phyloP scores from a whole-genome alignment of 192 early-diverging fungal species.

The Mortierella hygrophila region DNA sequence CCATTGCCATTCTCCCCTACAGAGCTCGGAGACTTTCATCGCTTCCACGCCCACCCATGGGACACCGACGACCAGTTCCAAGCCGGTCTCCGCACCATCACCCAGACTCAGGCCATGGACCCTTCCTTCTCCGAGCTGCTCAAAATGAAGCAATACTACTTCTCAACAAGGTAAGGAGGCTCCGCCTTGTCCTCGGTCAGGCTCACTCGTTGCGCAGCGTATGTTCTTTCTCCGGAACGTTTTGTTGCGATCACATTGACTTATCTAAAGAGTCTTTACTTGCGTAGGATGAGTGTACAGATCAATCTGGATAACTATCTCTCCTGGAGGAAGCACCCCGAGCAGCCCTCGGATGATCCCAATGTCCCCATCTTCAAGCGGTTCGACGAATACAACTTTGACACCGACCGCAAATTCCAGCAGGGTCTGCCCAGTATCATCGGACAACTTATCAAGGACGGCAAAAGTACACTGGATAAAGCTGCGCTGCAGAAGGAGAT shows the following conservation, averaged over 20 bases:
- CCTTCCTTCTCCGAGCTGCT: constrained; percentile 47
- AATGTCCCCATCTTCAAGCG: constrained; percentile 54
- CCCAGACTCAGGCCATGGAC: constrained; percentile 13
- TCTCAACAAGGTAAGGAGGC: constrained; percentile 45
- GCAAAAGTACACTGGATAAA: constrained; percentile 57
- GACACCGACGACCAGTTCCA: constrained; percentile 47
- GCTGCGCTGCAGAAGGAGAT: constrained; percentile 59
- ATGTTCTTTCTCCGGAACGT: not conserved
- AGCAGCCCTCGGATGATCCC: constrained; percentile 37
- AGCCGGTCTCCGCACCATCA: constrained; percentile 37
- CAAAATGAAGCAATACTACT: constrained; percentile 58
- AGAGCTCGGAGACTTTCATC: constrained; percentile 49
- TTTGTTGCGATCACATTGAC: not conserved
- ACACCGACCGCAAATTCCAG: constrained; percentile 57
- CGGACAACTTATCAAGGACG: constrained; percentile 51
- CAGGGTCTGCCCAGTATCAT: constrained; percentile 60
- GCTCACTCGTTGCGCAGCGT: constrained; percentile 9
- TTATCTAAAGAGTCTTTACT: not conserved
- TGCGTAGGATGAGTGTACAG: constrained; percentile 37
- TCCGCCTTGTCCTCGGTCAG: too few species aligned
- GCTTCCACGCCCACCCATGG: constrained; percentile 49
- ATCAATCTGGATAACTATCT: constrained; percentile 61
- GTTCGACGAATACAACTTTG: constrained; percentile 63
- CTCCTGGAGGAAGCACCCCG: constrained; percentile 52
- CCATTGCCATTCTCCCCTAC: constrained; percentile 31